Base-by-base conservation (phyloP, 768 basidiomycete species). In the Ramaria rubella region DNA sequence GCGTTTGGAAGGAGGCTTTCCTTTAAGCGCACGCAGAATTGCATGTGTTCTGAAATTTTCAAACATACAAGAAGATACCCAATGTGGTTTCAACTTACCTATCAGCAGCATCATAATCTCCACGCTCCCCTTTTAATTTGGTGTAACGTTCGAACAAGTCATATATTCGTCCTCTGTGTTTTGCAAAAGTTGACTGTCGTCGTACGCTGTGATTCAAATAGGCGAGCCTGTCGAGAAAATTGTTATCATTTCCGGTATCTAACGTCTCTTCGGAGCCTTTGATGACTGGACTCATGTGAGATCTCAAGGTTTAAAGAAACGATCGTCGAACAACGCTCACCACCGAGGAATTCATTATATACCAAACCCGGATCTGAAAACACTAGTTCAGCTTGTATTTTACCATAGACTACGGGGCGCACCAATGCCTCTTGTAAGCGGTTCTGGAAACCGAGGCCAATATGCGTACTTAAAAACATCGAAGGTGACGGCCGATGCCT, bases 181-280 rank as follows among this genome's bases (percentile, higher is more conserved):
- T 70, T 0, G 82, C 75, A 62, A 86, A 86, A 0, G 78, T 75
- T 2, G 77, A 73, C 12, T 85, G 78, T 0, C 73, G 71, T 2
- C 85, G 76, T 43, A 72, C 61, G 43, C 83, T 80, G 24, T 83
- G 72, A 31, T 63, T 61, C 36, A 71, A 62, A 62, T 88, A 88
- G 0, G 70, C 62, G 1, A 65, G 58, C 33, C 67, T 65, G 49
- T 77, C 73, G 3, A 87, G 70, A 64, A 69, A 75, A 2, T 77
- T 68, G 2, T 65, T 60, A 2, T 63, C 64, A n/a, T 48, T 48
- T 30, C 26, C 46, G 51, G 61, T 68, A 0, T 55, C 54, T 7
- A 81, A 55, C 0, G 83, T 71, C 46, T 70, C 68, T 63, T 87
- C 84, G 0, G 86, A 85, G n/a, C 87, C 86, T 62, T 81, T 77